Conservation (phyloP, 1,284 basidiomycete genomes). For the Ganoderma leucocontextum region DNA sequence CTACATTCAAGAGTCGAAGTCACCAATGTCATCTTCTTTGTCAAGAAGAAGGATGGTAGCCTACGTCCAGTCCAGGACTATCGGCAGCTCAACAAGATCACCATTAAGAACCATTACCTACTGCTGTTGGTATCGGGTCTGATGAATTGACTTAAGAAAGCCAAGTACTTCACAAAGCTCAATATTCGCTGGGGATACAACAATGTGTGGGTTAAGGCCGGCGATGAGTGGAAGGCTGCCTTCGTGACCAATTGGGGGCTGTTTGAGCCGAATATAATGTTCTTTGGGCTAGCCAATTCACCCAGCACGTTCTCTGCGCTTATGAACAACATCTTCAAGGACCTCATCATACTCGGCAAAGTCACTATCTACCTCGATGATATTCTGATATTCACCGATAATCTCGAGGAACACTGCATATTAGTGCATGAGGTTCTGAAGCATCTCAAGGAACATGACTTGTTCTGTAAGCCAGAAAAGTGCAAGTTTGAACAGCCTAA, state of each 20-base stretch:
- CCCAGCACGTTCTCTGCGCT: slow-evolving; percentile 12
- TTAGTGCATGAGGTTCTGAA: slow-evolving; percentile 39
- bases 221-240: slow-evolving; percentile 20
- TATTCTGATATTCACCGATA: too few relatives aligned
- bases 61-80: slow-evolving; percentile 44
- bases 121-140: slow-evolving; percentile 11
- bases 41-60: slow-evolving; percentile 49
- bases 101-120: slow-evolving; percentile 34
- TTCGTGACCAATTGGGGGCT: slow-evolving; percentile 13
- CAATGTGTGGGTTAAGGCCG: slow-evolving; percentile 16
- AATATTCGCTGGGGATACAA: slow-evolving; percentile 14
- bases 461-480: slow-evolving; percentile 37
- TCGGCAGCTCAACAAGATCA: slow-evolving; percentile 32
- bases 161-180: slow-evolving; percentile 18
- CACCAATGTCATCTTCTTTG: slow-evolving; percentile 44
- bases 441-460: slow-evolving; percentile 35
- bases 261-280: slow-evolving; percentile 13
- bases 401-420: too few relatives aligned
- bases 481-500: slow-evolving; percentile 40
- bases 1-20: slow-evolving; percentile 37
- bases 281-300: slow-evolving; percentile 15
- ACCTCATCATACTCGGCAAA: too few relatives aligned
- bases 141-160: slow-evolving; percentile 7
- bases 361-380: too few relatives aligned
- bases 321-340: slow-evolving; percentile 8